Conservation (phyloP, 2,329 filamentous ascomycete genomes). For the Nigrospora oryzae region DNA sequence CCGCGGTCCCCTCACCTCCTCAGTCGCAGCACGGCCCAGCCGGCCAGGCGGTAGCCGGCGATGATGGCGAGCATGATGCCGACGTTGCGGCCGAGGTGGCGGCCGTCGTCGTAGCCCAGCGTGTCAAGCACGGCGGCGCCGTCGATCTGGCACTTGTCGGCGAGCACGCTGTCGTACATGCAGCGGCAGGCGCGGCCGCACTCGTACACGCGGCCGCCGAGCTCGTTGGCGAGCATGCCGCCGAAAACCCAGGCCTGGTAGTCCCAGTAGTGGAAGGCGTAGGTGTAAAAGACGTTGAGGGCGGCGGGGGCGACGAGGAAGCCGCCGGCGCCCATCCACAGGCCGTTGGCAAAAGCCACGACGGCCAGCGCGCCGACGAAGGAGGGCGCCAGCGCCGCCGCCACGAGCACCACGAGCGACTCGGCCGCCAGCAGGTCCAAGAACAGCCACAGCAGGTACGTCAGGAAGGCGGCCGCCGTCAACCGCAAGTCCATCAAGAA, state of each 20-base stretch:
- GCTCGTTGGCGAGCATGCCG: slow-evolving; percentile 92
- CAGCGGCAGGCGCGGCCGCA: slow-evolving; percentile 55
- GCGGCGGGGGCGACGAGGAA: slow-evolving; percentile 68
- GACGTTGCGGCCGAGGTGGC: slow-evolving; percentile 56
- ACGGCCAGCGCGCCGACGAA: slow-evolving; percentile 75
- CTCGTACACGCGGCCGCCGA: slow-evolving; percentile 53
- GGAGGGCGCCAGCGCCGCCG: slow-evolving; percentile 62
- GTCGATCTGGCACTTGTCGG: slow-evolving; percentile 57
- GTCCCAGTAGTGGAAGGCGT: slow-evolving; percentile 83
- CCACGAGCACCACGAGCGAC: slow-evolving; percentile 70
- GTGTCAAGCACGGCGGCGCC: slow-evolving; percentile 61
- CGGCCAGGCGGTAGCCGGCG: slow-evolving; percentile 60
- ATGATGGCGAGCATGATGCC: slow-evolving; percentile 75
- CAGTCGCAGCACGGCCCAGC: slow-evolving; percentile 50
- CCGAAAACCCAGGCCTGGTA: slow-evolving; percentile 84
- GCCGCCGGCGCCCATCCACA: slow-evolving; percentile 83
- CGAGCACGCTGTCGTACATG: slow-evolving; percentile 60
- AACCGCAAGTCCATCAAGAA: slow-evolving; percentile 73
- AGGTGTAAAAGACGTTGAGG: slow-evolving; percentile 78
- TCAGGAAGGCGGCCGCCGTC: slow-evolving; percentile 59
- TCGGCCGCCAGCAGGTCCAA: slow-evolving; percentile 77
- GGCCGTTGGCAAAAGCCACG: slow-evolving; percentile 76
- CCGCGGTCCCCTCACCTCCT: slow-evolving; percentile 10
- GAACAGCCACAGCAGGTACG: slow-evolving; percentile 77
- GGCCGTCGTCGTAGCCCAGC: slow-evolving; percentile 60